Conservation (phyloP, 345 rosid species). For the Mallotus nudiflorus region DNA sequence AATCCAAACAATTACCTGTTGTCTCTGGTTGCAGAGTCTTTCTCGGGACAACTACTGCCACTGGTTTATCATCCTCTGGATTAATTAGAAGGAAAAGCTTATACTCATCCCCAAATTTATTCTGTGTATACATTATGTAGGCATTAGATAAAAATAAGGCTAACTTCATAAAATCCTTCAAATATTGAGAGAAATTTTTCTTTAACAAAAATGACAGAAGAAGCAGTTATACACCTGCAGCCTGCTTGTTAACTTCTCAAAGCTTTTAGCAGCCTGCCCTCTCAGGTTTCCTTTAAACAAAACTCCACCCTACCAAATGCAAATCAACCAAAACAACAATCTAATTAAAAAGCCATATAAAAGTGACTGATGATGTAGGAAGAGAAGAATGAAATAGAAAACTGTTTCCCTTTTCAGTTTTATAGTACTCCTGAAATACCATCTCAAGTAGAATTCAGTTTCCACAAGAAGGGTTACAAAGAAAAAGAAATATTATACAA, state of each 20-base stretch:
- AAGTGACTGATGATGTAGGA: background rate
- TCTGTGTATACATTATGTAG: constrained; percentile 43
- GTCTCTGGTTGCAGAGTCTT: constrained; percentile 77
- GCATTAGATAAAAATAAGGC: constrained; percentile 9
- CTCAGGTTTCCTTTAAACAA: constrained; percentile 93
- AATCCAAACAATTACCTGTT: constrained; percentile 48
- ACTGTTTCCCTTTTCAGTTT: constrained; percentile 6
- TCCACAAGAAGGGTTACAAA: background rate
- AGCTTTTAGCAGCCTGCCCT: constrained; percentile 79
- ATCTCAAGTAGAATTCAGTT: constrained; percentile 4
- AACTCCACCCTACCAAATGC: constrained; percentile 68
- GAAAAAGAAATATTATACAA: background rate
- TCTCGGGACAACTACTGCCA: constrained; percentile 91
- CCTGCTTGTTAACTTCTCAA: constrained; percentile 73
- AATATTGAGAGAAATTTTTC: background rate
- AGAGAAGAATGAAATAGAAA: constrained; percentile 4
- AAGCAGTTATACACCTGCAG: constrained; percentile 50
- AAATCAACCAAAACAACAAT: constrained; percentile 8
- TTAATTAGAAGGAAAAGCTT: constrained; percentile 81
- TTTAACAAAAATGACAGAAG: background rate
- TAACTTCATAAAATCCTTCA: constrained; percentile 2
- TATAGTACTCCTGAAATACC: background rate
- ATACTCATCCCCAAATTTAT: constrained; percentile 75
- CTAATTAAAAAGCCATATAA: background rate
- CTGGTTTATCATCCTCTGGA: constrained; percentile 96